Percentiles rank a stretch among this genome's conserved stretches.
Conservation (phyloP, 1,284 basidiomycete species). For the Jaminaea rosea region DNA sequence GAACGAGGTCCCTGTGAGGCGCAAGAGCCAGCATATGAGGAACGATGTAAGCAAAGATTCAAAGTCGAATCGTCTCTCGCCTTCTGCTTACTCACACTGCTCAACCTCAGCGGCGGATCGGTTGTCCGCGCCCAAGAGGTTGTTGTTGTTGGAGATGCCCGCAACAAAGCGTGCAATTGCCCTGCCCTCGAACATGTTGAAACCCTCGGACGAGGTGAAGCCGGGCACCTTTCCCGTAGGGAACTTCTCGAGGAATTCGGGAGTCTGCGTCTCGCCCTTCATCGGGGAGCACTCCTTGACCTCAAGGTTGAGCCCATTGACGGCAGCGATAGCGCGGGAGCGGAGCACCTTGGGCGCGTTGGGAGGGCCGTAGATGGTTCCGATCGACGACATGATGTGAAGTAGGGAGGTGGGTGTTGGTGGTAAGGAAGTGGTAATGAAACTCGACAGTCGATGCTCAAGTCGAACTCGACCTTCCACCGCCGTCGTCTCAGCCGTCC, state of each 20-base stretch:
- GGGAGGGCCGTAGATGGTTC: conserved; percentile 36
- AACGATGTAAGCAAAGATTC: too few species aligned
- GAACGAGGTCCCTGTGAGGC: conserved; percentile 58
- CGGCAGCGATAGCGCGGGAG: conserved; percentile 36
- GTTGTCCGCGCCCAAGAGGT: conserved; percentile 58
- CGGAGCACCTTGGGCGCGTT: conserved; percentile 26
- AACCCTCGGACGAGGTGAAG: conserved; percentile 67
- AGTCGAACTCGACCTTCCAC: neutral
- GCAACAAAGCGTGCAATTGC: conserved; percentile 80
- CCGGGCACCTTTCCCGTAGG: conserved; percentile 58
- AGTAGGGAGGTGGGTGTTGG: conserved; percentile 12
- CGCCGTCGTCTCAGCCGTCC: neutral
- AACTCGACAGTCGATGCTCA: neutral
- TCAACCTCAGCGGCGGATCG: conserved; percentile 55
- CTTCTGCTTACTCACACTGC: too few species aligned
- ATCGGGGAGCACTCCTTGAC: conserved; percentile 21
- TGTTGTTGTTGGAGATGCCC: conserved; percentile 59
- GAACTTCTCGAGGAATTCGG: conserved; percentile 40
- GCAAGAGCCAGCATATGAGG: too few species aligned
- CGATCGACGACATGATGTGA: conserved; percentile 39
- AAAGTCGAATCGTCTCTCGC: too few species aligned
- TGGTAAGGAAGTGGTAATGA: neutral
- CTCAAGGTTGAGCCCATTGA: conserved; percentile 40
- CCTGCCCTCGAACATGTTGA: conserved; percentile 66
- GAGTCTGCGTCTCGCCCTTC: conserved; percentile 31